Conservation (phyloP, 1,284 basidiomycete species). For the Boletus calvinii region DNA sequence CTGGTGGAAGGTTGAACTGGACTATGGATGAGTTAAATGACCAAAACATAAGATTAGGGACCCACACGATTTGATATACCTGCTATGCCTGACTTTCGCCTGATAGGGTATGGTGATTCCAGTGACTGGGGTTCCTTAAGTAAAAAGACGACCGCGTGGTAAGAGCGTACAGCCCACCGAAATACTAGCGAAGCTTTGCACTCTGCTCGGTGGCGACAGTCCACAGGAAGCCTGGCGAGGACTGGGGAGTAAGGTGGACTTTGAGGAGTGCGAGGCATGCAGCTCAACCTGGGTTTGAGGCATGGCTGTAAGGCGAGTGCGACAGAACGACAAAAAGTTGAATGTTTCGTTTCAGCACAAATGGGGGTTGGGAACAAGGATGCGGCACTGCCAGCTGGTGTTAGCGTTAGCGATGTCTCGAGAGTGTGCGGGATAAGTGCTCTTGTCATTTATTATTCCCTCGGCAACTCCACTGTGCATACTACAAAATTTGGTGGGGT, state of each 20-base stretch:
- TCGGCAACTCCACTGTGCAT: background rate
- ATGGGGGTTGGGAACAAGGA: background rate
- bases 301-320: conserved; percentile 16
- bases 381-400: background rate
- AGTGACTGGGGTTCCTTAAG: conserved; percentile 19
- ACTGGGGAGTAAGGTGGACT: conserved; percentile 15
- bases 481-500: background rate
- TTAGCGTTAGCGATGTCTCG: background rate
- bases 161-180: conserved; percentile 20
- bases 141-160: background rate
- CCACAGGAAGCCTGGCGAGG: conserved; percentile 1
- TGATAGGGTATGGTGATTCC: conserved; percentile 31
- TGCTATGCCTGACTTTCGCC: conserved; percentile 16
- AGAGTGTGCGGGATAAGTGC: background rate
- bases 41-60: background rate
- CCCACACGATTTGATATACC: conserved; percentile 27
- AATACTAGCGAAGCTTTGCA: conserved; percentile 29
- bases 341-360: background rate
- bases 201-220: conserved; percentile 23
- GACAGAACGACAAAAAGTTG: background rate
- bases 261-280: conserved; percentile 10
- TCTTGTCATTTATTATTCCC: conserved; percentile 3
- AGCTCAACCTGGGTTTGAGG: conserved; percentile 1
- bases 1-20: conserved; percentile 52
- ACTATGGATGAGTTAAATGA: conserved; percentile 2